phyloP scores from a whole-genome alignment of 2,329 filamentous ascomycete genomes.

The Fusarium sp. region DNA sequence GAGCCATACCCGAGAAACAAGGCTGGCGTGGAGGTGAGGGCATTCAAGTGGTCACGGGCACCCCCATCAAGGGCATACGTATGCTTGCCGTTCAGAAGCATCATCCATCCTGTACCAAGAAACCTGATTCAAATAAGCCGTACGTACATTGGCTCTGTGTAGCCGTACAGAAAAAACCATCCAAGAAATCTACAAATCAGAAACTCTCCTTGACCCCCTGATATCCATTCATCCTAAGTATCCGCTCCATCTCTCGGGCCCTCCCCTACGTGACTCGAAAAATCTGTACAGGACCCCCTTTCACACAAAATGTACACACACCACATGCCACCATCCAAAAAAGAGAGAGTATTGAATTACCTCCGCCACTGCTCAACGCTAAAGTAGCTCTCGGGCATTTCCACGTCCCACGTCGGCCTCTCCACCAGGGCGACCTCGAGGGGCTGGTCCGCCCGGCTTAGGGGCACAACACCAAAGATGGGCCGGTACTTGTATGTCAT shows the following conservation, averaged over 20 bases:
- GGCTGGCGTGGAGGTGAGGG: constrained; percentile 1
- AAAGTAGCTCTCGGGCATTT: constrained; percentile 78
- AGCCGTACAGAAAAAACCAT: constrained; percentile 31
- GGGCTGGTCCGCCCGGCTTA: constrained; percentile 54
- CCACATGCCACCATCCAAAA: not conserved
- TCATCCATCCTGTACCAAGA: constrained; percentile 9
- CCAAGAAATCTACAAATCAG: constrained; percentile 36
- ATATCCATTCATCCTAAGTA: constrained; percentile 17
- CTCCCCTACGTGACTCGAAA: constrained; percentile 7
- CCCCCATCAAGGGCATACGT: constrained; percentile 25
- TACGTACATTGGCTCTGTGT: constrained; percentile 17
- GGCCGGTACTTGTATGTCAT: constrained; percentile 93
- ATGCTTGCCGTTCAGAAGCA: constrained; percentile 10
- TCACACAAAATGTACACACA: constrained; percentile 4
- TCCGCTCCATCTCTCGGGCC: constrained; percentile 2
- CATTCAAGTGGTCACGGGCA: constrained; percentile 6
- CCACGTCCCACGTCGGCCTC: constrained; percentile 84
- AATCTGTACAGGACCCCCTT: constrained; percentile 7
- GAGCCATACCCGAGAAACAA: not conserved
- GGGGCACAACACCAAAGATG: constrained; percentile 79
- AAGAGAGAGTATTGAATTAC: constrained; percentile 29
- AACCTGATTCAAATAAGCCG: constrained; percentile 29
- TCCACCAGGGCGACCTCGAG: constrained; percentile 91
- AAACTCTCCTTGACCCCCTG: constrained; percentile 16
- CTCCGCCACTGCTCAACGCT: constrained; percentile 67